phyloP scores from a whole-genome alignment of 805 yeast species.

The Brettanomyces naardenensis region DNA sequence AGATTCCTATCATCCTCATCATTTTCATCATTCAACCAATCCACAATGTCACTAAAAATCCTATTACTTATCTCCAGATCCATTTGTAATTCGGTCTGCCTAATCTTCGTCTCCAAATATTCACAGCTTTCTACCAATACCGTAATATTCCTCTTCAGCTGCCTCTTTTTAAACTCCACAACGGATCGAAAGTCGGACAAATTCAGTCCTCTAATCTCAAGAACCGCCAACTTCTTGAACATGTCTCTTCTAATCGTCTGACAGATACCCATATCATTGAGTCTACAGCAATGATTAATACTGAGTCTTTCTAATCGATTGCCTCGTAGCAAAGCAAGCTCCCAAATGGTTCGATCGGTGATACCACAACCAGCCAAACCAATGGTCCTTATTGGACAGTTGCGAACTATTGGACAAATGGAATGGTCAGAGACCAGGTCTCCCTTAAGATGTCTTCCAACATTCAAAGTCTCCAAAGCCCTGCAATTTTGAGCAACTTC shows the following conservation, averaged over 20 bases:
- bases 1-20: conserved; percentile 30
- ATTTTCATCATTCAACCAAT: conserved; percentile 49
- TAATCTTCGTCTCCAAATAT: conserved; percentile 47
- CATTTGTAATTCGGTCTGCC: conserved; percentile 50
- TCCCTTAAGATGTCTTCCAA: conserved; percentile 72
- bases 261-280: conserved; percentile 24
- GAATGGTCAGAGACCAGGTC: conserved; percentile 65
- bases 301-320: conserved; percentile 54
- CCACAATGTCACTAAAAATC: conserved; percentile 54
- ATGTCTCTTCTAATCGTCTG: conserved; percentile 34
- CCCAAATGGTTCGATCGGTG: conserved; percentile 76
- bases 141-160: conserved; percentile 30
- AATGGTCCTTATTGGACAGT: conserved; percentile 56
- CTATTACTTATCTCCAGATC: conserved; percentile 48
- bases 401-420: conserved; percentile 45
- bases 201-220: conserved; percentile 65
- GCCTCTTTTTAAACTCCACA: conserved; percentile 57
- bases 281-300: conserved; percentile 57
- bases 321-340: conserved; percentile 47
- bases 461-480: conserved; percentile 51
- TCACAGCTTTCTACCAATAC: conserved; percentile 79
- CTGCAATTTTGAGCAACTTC: conserved; percentile 57
- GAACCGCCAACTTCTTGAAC: conserved; percentile 55
- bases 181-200: conserved; percentile 56
- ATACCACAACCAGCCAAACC: conserved; percentile 87